These are phyloP conservation scores for Apium graveolens DNA, from an alignment of 129 eudicot species.

Conservation along the genomic window DNA sequence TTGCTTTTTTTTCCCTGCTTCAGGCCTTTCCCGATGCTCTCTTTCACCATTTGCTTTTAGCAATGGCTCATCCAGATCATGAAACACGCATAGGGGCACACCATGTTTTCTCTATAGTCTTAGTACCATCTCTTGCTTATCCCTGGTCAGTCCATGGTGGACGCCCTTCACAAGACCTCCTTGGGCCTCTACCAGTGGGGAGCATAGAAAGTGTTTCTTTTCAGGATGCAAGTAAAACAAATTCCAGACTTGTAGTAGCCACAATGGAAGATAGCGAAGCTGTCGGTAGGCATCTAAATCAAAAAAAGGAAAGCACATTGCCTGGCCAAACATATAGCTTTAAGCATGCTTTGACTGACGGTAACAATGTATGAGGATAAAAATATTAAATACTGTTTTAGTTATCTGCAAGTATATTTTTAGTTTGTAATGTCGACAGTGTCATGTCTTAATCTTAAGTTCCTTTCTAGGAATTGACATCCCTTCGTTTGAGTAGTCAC, in stretches of 20 bases:
- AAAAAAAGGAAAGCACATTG: slow-evolving; percentile 18
- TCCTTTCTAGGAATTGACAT: slow-evolving; percentile 32
- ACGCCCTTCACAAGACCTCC: slow-evolving; percentile 10
- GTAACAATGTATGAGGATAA: slow-evolving; percentile 38
- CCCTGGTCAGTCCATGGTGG: slow-evolving; percentile 29
- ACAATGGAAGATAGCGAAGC: slow-evolving; percentile 22
- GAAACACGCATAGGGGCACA: slow-evolving; percentile 75
- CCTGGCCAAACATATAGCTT: slow-evolving; percentile 33
- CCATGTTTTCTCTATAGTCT: slow-evolving; percentile 50
- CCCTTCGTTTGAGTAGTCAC: slow-evolving; percentile 68
- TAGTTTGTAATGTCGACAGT: neutral
- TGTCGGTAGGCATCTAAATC: slow-evolving; percentile 15
- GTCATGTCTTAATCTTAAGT: neutral
- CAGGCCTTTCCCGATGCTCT: slow-evolving; percentile 85
- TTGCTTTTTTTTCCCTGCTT: slow-evolving; percentile 11
- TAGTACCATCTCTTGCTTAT: slow-evolving; percentile 48
- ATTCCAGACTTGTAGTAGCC: slow-evolving; percentile 9
- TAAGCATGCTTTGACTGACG: slow-evolving; percentile 34
- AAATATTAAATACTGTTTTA: neutral
- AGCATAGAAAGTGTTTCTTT: slow-evolving; percentile 24
- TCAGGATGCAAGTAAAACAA: slow-evolving; percentile 16
- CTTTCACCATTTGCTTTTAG: slow-evolving; percentile 73
- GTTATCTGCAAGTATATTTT: neutral
- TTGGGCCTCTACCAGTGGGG: slow-evolving; percentile 12
- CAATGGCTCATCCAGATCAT: slow-evolving; percentile 76